A percentile compares a stretch with the other conserved stretches of the same genome.
Conservation (phyloP, 2,329 filamentous ascomycete genomes). For the Epichloe amarillans region DNA sequence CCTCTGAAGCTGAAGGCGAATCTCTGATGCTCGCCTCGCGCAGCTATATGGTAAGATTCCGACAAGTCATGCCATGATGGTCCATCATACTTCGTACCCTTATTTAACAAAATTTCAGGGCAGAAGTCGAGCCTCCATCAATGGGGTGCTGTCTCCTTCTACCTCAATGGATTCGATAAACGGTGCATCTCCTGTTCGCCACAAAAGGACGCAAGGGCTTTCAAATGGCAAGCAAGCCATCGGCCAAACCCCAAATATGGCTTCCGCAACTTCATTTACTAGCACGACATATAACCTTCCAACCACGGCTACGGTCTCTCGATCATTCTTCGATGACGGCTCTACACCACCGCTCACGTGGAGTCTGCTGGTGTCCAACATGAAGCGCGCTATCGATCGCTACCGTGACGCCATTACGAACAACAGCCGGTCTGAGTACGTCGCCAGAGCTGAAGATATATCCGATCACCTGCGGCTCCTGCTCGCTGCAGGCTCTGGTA, state of each 20-base stretch:
- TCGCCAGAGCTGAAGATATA: slow-evolving; percentile 90
- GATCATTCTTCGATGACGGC: slow-evolving; percentile 86
- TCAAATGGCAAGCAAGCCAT: slow-evolving; percentile 24
- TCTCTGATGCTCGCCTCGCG: slow-evolving; percentile 53
- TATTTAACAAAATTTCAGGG: slow-evolving; percentile 24
- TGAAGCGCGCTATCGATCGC: slow-evolving; percentile 78
- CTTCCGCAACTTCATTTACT: slow-evolving; percentile 49
- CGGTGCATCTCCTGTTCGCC: slow-evolving; percentile 44
- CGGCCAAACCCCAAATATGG: slow-evolving; percentile 37
- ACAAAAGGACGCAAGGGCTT: slow-evolving; percentile 44
- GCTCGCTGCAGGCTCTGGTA: slow-evolving; percentile 89
- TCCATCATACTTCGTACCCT: not conserved
- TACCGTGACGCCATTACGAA: slow-evolving; percentile 84
- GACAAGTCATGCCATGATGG: not conserved
- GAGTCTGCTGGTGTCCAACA: slow-evolving; percentile 81
- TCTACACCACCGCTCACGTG: slow-evolving; percentile 70
- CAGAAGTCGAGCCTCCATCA: slow-evolving; percentile 51
- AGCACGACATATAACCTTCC: slow-evolving; percentile 44
- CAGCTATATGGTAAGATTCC: slow-evolving; percentile 47
- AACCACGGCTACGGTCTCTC: slow-evolving; percentile 50
- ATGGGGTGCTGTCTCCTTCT: slow-evolving; percentile 67
- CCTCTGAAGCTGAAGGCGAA: slow-evolving; percentile 71
- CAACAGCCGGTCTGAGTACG: slow-evolving; percentile 77
- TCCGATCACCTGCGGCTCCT: slow-evolving; percentile 89
- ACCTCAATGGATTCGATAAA: slow-evolving; percentile 88